Conservation (phyloP, 2,329 filamentous ascomycete genomes). For the Sarocladium kiliense region DNA sequence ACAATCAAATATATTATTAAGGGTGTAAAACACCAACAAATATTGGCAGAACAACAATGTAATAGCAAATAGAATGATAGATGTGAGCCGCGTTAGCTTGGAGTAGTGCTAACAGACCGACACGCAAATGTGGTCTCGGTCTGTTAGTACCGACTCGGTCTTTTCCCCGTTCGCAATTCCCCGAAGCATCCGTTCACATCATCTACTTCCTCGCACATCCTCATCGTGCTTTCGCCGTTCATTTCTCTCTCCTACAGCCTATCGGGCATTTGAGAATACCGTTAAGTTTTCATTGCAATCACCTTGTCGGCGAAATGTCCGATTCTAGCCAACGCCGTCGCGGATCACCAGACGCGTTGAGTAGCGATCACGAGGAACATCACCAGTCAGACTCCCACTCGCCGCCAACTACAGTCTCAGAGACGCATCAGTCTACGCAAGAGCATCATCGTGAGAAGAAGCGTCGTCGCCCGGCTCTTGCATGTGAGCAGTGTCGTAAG, state of each 20-base stretch:
- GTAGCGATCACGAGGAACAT: neutral
- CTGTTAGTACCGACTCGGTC: neutral
- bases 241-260: neutral
- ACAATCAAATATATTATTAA: too few species aligned
- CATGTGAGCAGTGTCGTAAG: slow-evolving; percentile 52
- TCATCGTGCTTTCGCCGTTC: neutral
- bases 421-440: neutral
- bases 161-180: neutral
- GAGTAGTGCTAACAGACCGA: neutral
- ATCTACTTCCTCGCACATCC: neutral
- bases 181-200: neutral
- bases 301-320: neutral
- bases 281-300: too few species aligned
- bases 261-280: too few species aligned
- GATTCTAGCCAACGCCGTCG: neutral
- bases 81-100: neutral
- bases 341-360: neutral
- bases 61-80: too few species aligned
- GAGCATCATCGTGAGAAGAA: slow-evolving; percentile 25
- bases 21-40: too few species aligned
- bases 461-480: slow-evolving; percentile 35
- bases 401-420: neutral
- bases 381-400: neutral
- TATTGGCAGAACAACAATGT: too few species aligned
- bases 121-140: neutral